Conservation (phyloP, 805 yeast genomes). For the Nakazawaea laoshanensis region DNA sequence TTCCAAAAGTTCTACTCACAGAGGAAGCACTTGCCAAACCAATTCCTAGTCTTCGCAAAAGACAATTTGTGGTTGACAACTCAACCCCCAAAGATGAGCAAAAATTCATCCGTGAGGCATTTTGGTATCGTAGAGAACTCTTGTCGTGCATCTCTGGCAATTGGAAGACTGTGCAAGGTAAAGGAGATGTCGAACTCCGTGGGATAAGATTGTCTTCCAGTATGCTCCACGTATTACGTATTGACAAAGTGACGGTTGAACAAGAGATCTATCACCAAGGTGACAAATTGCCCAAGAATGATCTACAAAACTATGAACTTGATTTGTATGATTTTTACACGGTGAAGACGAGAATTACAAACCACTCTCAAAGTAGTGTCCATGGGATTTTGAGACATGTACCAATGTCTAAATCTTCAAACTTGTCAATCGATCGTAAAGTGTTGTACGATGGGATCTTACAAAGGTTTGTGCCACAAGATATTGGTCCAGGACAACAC, state of each 20-base stretch:
- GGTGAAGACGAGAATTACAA: slow-evolving; percentile 39
- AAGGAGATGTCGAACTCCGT: slow-evolving; percentile 60
- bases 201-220: slow-evolving; percentile 51
- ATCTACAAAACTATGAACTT: slow-evolving; percentile 24
- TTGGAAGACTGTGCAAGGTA: slow-evolving; percentile 42
- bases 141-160: slow-evolving; percentile 50
- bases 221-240: slow-evolving; percentile 49
- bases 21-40: slow-evolving; percentile 34
- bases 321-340: slow-evolving; percentile 41
- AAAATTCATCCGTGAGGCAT: slow-evolving; percentile 46
- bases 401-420: slow-evolving; percentile 29
- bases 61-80: slow-evolving; percentile 60
- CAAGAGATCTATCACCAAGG: slow-evolving; percentile 20
- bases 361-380: slow-evolving; percentile 32
- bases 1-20: slow-evolving; percentile 42
- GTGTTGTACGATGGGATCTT: slow-evolving; percentile 67
- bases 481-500: slow-evolving; percentile 33
- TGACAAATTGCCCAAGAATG: slow-evolving; percentile 13
- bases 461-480: slow-evolving; percentile 41
- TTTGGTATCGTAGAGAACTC: slow-evolving; percentile 75
- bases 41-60: slow-evolving; percentile 64
- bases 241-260: slow-evolving; percentile 37
- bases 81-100: slow-evolving; percentile 50
- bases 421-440: slow-evolving; percentile 40
- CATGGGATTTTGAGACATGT: slow-evolving; percentile 56